Base-by-base conservation (phyloP, 2,329 filamentous ascomycete genomes). In the Sporothrix dimorphospora region DNA sequence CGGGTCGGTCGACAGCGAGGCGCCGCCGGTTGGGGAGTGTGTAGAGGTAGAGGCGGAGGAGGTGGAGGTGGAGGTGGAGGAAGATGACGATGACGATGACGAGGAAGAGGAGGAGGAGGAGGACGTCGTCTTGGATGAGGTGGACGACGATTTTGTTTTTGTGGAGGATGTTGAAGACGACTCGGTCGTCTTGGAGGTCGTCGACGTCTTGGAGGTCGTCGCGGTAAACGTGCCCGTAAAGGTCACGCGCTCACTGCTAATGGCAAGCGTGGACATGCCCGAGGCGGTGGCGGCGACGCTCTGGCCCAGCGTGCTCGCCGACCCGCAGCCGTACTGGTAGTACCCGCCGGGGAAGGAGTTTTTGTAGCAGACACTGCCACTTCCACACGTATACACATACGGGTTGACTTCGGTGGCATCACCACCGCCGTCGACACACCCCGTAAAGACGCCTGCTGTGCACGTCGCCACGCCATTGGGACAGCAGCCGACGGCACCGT, bases 321-420 rank as follows among this genome's bases (percentile, higher is more conserved):
- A 81, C 21, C 87, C 88, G 74, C 88, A 90, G 1, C 88, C 88
- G 69, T 82, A 89, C 78, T 89, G 88, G 68, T 80, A 87, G 76
- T 82, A 87, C 1, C 87, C 87, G 14, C 86, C 87, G 0, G 84
- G 85, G 73, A 85, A 90, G 9, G 80, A 76, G 75, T 90, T 89
- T 74, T 79, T 82, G 79, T 87, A 90, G 76, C 88, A 89, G 19
- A 87, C 83, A 61, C 85, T 76, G 66, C 80, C 79, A 4, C 83
- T 85, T n/a, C 78, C 74, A 78, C 88, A 90, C 11, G 87, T 88
- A 76, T 81, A 89, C 42, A 89, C 80, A 73, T 88, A 89, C 0
- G 87, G 87, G 74, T 90, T 84, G 70, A 84, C 80, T 71, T 83
- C 85, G 3, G 83, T 87, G 75, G 83, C 85, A 76, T 27, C 81